A percentile compares a stretch with the other conserved stretches of the same genome.
Evolutionary conservation across 768 basidiomycete species (phyloP).

Genomic region (Boletus reticulatus): DNA sequence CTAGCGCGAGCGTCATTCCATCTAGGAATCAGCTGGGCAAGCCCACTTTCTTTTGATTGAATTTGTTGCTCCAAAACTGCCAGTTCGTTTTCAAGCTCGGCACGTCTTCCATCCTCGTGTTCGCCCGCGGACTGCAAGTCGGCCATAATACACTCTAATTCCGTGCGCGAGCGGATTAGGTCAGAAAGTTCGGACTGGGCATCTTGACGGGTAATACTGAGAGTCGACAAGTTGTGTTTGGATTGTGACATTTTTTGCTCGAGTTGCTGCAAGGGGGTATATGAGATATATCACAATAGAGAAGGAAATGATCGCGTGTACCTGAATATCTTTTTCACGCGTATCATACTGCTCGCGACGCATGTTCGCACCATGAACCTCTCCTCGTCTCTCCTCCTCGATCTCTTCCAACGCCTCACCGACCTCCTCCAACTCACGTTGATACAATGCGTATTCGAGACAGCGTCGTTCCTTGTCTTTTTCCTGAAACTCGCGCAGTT

Average conservation of each 20-base stretch:
- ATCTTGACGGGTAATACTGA: constrained; percentile 67
- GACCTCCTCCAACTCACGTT: constrained; percentile 88
- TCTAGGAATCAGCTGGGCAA: constrained; percentile 64
- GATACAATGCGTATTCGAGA: constrained; percentile 92
- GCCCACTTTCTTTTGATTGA: constrained; percentile 53
- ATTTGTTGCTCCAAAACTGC: constrained; percentile 58
- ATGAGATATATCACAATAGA: not conserved
- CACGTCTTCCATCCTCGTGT: constrained; percentile 61
- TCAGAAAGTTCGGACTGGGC: constrained; percentile 84
- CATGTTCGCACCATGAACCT: constrained; percentile 82
- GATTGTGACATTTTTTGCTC: constrained; percentile 70
- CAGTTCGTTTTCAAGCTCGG: constrained; percentile 65
- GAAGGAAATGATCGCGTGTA: constrained; percentile 28
- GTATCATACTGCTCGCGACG: constrained; percentile 79
- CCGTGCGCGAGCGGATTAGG: constrained; percentile 78
- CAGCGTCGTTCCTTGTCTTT: constrained; percentile 94
- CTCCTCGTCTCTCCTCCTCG: constrained; percentile 75
- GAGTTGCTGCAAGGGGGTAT: constrained; percentile 54
- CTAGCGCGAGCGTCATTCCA: constrained; percentile 59
- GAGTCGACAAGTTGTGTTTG: constrained; percentile 69
- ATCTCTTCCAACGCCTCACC: constrained; percentile 83
- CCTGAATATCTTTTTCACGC: constrained; percentile 84
- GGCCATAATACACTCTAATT: constrained; percentile 77
- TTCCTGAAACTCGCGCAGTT: constrained; percentile 93
- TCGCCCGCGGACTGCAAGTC: constrained; percentile 72